Evolutionary conservation across 2,329 filamentous ascomycete genomes (phyloP), one percentile per base, ranked within the genome.

Genomic region (Shiraia sp.): DNA sequence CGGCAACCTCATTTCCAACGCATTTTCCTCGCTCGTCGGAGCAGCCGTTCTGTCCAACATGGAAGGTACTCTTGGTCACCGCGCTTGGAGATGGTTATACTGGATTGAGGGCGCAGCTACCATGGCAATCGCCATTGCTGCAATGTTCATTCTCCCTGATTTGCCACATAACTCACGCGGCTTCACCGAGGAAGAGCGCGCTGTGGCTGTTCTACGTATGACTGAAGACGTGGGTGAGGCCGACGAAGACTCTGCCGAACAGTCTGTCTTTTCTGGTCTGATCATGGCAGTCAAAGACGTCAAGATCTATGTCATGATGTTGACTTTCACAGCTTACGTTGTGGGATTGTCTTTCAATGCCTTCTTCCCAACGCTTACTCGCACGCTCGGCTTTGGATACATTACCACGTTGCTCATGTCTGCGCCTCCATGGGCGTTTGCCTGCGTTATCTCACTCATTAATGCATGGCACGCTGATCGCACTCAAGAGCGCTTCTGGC

Each of bases 221-320:
- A 72, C 75, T 34, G 69, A 71, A 34, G 79, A 82, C 47, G 79
- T 77, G 6, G 71, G 80, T 6, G 74, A 75, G 19, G 75, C 75
- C 19, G 65, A 74, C 4, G 49, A 57, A 19, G 64, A 68, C 23
- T 57, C 57, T 0, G 55, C 70, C 1, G 72, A 75, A n/a, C 72
- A 80, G 52, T 75, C 75, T 3, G 57, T 72, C 2, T 77, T 80
- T 46, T 73, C 74, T 7, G 82, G 82, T 8, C 62, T 82, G 22
- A 69, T 77, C 37, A 79, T 85, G 75, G 79, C 80, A 0, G 57
- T 83, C 35, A 81, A 79, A 62, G 82, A 85, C 47, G 12, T 69
- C 49, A 85, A 84, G 70, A 80, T 83, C 47, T 85, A 83, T 55
- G 55, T 85, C 45, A 79, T 85, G 78, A 83, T 82, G 75, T 40